Evolutionary conservation across 352 stramenopile genomes (phyloP).

Genomic region (Saprolegnia diclina): DNA sequence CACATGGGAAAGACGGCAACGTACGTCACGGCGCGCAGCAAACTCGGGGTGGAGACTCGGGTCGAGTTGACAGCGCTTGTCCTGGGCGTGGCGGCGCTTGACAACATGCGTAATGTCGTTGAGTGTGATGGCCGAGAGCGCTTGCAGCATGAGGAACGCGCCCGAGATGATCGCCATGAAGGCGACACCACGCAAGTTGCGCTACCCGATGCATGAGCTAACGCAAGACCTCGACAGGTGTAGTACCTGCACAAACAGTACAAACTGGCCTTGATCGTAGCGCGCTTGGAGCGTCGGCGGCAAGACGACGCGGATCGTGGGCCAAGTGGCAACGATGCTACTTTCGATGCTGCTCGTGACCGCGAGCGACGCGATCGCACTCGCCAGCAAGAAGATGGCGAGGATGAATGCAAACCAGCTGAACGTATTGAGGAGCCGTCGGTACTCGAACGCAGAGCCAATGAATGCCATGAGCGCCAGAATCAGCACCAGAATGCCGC

Average conservation of each 20-base stretch:
- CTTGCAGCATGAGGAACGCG: slow-evolving; percentile 49
- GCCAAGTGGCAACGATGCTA: slow-evolving; percentile 52
- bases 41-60: slow-evolving; percentile 24
- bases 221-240: background rate
- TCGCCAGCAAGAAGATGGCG: slow-evolving; percentile 40
- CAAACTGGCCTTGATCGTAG: slow-evolving; percentile 65
- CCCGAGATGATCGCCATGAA: slow-evolving; percentile 54
- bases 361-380: slow-evolving; percentile 55
- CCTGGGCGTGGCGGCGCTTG: slow-evolving; percentile 54
- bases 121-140: slow-evolving; percentile 45
- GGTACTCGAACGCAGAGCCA: slow-evolving; percentile 70
- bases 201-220: slow-evolving; percentile 27
- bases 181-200: slow-evolving; percentile 51
- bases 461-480: slow-evolving; percentile 63
- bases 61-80: slow-evolving; percentile 34
- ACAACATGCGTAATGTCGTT: slow-evolving; percentile 45
- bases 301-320: slow-evolving; percentile 51
- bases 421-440: slow-evolving; percentile 60
- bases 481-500: slow-evolving; percentile 45
- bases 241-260: slow-evolving; percentile 17
- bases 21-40: slow-evolving; percentile 20
- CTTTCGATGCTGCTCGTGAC: slow-evolving; percentile 43
- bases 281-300: slow-evolving; percentile 58
- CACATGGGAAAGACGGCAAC: background rate
- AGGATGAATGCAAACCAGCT: slow-evolving; percentile 55